These are phyloP conservation scores for Fistulinella staudtii DNA, from an alignment of 1,284 basidiomycete genomes.

Conservation along the genomic window DNA sequence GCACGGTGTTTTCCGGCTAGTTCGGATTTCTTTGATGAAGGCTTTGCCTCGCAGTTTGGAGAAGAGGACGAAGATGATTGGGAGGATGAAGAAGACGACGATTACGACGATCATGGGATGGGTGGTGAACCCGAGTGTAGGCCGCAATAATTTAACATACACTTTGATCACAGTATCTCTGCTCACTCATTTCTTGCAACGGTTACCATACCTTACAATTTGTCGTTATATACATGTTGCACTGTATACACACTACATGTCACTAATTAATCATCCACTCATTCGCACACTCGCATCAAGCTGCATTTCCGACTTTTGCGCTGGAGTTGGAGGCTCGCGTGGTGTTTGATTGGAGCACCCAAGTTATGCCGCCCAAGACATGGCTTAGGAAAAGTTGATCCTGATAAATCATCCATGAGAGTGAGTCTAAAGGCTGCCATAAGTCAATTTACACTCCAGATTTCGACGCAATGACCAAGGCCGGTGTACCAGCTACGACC, in stretches of 20 bases:
- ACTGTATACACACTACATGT: constrained; percentile 27
- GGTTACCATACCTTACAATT: constrained; percentile 17
- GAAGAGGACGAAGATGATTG: constrained; percentile 65
- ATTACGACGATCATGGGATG: constrained; percentile 42
- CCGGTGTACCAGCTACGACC: constrained; percentile 70
- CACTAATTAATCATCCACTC: constrained; percentile 20
- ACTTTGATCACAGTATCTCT: constrained; percentile 7
- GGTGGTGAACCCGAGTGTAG: constrained; percentile 61
- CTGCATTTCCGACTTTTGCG: constrained; percentile 34
- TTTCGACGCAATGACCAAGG: constrained; percentile 60
- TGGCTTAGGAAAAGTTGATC: constrained; percentile 55
- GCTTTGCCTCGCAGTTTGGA: constrained; percentile 65
- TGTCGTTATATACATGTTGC: constrained; percentile 23
- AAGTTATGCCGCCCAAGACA: constrained; percentile 57
- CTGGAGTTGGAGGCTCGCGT: constrained; percentile 41
- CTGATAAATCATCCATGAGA: constrained; percentile 26
- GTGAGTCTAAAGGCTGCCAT: not conserved
- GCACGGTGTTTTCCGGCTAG: constrained; percentile 64
- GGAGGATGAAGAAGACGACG: constrained; percentile 61
- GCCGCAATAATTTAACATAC: constrained; percentile 44
- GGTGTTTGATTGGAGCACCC: constrained; percentile 54
- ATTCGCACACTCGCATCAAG: constrained; percentile 7
- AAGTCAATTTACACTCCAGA: constrained; percentile 42
- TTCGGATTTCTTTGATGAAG: constrained; percentile 69
- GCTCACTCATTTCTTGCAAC: constrained; percentile 10